Conservation (phyloP, 192 early-diverging fungal genomes). For the Backusella psychrophila region DNA sequence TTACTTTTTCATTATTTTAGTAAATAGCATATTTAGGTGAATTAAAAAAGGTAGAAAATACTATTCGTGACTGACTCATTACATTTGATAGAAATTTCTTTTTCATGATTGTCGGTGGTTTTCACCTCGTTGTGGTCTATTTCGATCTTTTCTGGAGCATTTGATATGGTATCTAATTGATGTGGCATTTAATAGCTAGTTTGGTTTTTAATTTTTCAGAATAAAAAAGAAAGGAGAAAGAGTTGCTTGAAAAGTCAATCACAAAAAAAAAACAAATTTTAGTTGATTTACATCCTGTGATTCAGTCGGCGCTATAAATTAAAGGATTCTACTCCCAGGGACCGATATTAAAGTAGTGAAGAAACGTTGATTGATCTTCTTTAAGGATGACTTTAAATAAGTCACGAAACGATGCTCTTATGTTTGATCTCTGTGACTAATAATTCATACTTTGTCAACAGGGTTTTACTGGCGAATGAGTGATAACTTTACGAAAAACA, state of each 20-base stretch:
- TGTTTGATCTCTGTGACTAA: background rate
- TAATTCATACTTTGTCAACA: background rate
- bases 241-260: background rate
- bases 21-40: background rate
- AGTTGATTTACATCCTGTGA: background rate
- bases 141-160: background rate
- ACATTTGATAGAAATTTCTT: background rate
- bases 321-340: background rate
- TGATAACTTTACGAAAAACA: background rate
- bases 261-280: background rate
- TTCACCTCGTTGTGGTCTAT: background rate
- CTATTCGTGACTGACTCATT: background rate
- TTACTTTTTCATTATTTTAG: background rate
- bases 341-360: background rate
- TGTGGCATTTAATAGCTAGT: background rate
- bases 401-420: no score
- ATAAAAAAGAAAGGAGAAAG: background rate
- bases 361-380: background rate
- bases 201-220: background rate
- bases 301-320: background rate
- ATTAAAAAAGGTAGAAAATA: background rate
- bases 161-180: background rate
- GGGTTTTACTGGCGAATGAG: background rate
- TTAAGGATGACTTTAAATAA: background rate
- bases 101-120: background rate